A percentile compares a stretch with the other conserved stretches of the same genome.
phyloP scores from a whole-genome alignment of 176 grass and related monocot genomes.

The Eleusine indica region DNA sequence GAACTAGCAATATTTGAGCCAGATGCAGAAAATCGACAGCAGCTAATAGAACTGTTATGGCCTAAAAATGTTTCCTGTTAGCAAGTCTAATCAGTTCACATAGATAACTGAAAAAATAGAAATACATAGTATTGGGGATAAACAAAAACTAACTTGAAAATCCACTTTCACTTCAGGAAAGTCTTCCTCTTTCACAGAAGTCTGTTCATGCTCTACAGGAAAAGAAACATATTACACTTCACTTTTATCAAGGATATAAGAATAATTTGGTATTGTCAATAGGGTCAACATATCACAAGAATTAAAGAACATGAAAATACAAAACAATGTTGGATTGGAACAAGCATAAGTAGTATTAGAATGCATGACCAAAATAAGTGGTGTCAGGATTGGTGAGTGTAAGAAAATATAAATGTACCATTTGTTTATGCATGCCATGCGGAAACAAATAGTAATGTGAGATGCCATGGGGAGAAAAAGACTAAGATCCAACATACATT shows the following conservation, averaged over 20 bases:
- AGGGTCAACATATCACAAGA: slow-evolving; percentile 20
- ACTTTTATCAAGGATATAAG: slow-evolving; percentile 15
- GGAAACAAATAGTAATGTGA: slow-evolving; percentile 7
- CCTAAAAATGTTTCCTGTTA: slow-evolving; percentile 99
- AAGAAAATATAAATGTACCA: background rate
- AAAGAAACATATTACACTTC: slow-evolving; percentile 24
- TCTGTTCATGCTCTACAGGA: slow-evolving; percentile 50
- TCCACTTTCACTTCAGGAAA: slow-evolving; percentile 91
- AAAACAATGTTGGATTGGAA: background rate
- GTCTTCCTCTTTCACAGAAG: slow-evolving; percentile 68
- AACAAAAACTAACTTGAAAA: slow-evolving; percentile 73
- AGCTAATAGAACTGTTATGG: slow-evolving; percentile 91
- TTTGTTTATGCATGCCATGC: background rate
- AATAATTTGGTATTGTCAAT: slow-evolving; percentile 2
- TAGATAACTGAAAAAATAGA: slow-evolving; percentile 15
- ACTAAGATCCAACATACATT: slow-evolving; percentile 55
- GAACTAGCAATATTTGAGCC: slow-evolving; percentile 94
- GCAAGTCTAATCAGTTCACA: slow-evolving; percentile 53
- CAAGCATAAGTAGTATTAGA: slow-evolving; percentile 29
- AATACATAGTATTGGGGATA: slow-evolving; percentile 20
- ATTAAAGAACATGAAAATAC: slow-evolving; percentile 25
- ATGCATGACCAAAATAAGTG: background rate
- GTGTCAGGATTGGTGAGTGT: background rate
- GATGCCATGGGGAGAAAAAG: slow-evolving; percentile 2
- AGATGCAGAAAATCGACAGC: slow-evolving; percentile 92